Percentiles rank a stretch among this genome's conserved stretches.
phyloP scores from a whole-genome alignment of 2,329 filamentous ascomycete species.

The Fusarium tanahbumbuense region DNA sequence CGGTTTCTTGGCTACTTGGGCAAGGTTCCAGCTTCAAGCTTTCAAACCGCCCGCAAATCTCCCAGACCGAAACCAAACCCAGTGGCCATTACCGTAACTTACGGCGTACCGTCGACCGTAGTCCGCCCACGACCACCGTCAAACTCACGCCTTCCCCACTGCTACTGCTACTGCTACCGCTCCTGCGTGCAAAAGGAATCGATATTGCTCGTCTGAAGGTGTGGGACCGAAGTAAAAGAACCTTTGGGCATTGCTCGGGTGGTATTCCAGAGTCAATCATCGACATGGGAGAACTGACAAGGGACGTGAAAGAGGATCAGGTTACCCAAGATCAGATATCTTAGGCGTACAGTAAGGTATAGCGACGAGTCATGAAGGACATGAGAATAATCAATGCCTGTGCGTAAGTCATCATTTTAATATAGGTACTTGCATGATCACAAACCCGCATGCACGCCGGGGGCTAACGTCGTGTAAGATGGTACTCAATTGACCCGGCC shows the following conservation, averaged over 20 bases:
- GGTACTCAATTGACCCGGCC: constrained; percentile 40
- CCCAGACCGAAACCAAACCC: constrained; percentile 22
- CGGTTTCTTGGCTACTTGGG: constrained; percentile 30
- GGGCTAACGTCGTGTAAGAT: constrained; percentile 41
- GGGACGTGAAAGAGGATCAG: background rate
- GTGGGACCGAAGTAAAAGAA: background rate
- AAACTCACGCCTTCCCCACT: background rate
- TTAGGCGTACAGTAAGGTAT: background rate
- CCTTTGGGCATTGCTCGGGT: background rate
- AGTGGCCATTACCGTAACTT: constrained; percentile 28
- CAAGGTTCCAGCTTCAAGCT: constrained; percentile 26
- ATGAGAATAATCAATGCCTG: constrained; percentile 22
- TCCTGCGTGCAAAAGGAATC: background rate
- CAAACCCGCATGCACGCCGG: constrained; percentile 37
- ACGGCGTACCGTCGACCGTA: constrained; percentile 28
- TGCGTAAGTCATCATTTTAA: constrained; percentile 33
- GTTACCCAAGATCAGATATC: background rate
- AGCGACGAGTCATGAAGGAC: constrained; percentile 32
- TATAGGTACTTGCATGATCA: constrained; percentile 47
- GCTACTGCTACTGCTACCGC: background rate
- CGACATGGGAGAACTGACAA: background rate
- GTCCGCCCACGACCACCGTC: constrained; percentile 34
- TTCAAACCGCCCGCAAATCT: constrained; percentile 31
- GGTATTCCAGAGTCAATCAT: background rate
- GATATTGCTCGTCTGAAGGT: background rate